Evolutionary conservation across 331 rosid genomes (phyloP), one percentile per base, ranked within the genome.

Genomic region (Malus hybrid): DNA sequence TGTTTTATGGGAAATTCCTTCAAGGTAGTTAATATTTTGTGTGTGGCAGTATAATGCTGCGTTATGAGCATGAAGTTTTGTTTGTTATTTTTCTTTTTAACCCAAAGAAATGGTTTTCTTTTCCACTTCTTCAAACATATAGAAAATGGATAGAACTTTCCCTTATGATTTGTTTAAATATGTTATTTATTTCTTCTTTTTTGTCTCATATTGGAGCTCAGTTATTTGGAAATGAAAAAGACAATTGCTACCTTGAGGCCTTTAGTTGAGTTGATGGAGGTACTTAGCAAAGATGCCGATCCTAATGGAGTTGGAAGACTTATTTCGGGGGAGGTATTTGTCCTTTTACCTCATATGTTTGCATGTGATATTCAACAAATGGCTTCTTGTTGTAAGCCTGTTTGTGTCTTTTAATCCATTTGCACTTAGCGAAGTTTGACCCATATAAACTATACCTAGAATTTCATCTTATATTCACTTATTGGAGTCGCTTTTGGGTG

Each of bases 231-330:
- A 24, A 86, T 88, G 86, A 93, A 76, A 84, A 93, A 71, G 79
- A 87, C 84, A 63, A 82, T 93, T 75, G 93, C 97, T 55, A 93
- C 86, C 63, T 68, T 88, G 71, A 89, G 87, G 77, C 97, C 97
- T 70, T 84, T 93, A 71, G 89, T 91, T 83, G 97, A 91, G 88
- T 97, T 89, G 78, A 87, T 93, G 94, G 94, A 93, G 82, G 91
- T 83, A 28, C 93, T 89, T 75, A 91, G 92, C 78, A 78, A 85
- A 77, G 91, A 86, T 80, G 98, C 94, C 72, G 96, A 87, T 85
- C 95, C 97, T 42, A 74, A 42, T 36, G 91, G 95, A 68, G 91
- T 93, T 80, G 97, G 97, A 71, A 85, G 88, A 66, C 89, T 82
- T 77, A 91, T 93, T 70, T 81, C 6, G 78, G 98, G 87, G 81